phyloP scores from a whole-genome alignment of 768 basidiomycete species.

The Mycena albidolilacea region DNA sequence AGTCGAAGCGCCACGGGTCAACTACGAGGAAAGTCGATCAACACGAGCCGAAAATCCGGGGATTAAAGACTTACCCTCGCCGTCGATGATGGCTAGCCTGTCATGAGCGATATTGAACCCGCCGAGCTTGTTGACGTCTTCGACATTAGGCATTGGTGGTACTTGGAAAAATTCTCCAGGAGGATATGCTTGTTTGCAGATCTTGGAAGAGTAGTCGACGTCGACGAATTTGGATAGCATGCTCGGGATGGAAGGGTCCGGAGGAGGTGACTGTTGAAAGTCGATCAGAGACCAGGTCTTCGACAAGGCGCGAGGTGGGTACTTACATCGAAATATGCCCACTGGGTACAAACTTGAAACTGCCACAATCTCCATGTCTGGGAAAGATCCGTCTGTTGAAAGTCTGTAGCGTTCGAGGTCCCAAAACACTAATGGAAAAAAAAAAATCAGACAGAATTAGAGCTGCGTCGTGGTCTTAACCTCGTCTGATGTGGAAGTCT shows the following conservation, averaged over 20 bases:
- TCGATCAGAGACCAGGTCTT: slow-evolving; percentile 19
- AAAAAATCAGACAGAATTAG: slow-evolving; percentile 22
- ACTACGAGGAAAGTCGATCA: slow-evolving; percentile 20
- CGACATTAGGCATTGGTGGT: slow-evolving; percentile 28
- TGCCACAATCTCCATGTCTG: slow-evolving; percentile 89
- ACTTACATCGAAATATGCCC: slow-evolving; percentile 92
- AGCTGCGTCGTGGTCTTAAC: slow-evolving; percentile 22
- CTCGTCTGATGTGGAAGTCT: slow-evolving; percentile 30
- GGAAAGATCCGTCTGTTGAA: slow-evolving; percentile 71
- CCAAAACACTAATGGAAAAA: slow-evolving; percentile 81
- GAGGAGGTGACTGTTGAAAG: slow-evolving; percentile 12
- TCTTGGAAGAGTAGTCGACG: slow-evolving; percentile 54
- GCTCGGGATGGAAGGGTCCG: slow-evolving; percentile 52
- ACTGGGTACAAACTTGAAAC: slow-evolving; percentile 94
- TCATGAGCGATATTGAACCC: slow-evolving; percentile 35
- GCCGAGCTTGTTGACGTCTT: slow-evolving; percentile 34
- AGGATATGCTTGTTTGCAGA: slow-evolving; percentile 34
- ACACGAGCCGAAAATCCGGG: slow-evolving; percentile 11
- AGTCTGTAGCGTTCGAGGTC: slow-evolving; percentile 78
- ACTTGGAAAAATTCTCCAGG: slow-evolving; percentile 32
- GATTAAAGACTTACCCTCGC: slow-evolving; percentile 28
- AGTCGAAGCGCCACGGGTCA: slow-evolving; percentile 35
- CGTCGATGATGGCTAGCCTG: slow-evolving; percentile 34
- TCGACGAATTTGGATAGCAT: slow-evolving; percentile 75
- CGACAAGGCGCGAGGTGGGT: slow-evolving; percentile 8